A percentile compares a stretch with the other conserved stretches of the same genome.
Evolutionary conservation across 257 asterid species (phyloP).

Genomic region (Schizonepeta tenuifolia): DNA sequence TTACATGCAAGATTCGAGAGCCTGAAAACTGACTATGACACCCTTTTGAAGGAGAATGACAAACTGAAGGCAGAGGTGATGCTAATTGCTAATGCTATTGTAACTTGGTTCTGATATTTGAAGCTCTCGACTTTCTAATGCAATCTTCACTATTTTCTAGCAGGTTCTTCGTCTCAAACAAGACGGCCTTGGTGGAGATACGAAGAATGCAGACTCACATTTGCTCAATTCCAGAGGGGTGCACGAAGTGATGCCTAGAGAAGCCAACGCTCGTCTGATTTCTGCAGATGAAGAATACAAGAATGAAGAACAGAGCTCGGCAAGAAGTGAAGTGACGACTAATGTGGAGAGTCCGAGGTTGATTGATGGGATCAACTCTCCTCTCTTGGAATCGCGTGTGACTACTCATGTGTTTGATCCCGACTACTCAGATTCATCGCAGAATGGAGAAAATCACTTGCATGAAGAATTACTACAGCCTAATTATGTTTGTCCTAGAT

Average conservation of each 20-base stretch:
- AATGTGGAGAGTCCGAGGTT: conserved; percentile 54
- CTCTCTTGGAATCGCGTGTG: conserved; percentile 46
- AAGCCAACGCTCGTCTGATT: conserved; percentile 37
- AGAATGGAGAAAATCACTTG: conserved; percentile 49
- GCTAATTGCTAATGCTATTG: conserved; percentile 18
- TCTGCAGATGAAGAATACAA: conserved; percentile 42
- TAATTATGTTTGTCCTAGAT: conserved; percentile 30
- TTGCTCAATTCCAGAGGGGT: conserved; percentile 22
- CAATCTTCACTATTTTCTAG: conserved; percentile 13
- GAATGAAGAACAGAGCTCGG: conserved; percentile 53
- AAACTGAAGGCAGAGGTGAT: conserved; percentile 65
- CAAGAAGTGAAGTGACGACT: conserved; percentile 46
- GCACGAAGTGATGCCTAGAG: conserved; percentile 33
- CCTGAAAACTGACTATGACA: conserved; percentile 59
- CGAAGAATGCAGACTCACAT: conserved; percentile 28
- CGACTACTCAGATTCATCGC: conserved; percentile 56
- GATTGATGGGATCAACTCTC: conserved; percentile 45
- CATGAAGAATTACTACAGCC: conserved; percentile 39
- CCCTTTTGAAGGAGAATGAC: conserved; percentile 68
- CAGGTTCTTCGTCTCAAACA: conserved; percentile 62
- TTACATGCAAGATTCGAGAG: conserved; percentile 50
- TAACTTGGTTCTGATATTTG: neutral
- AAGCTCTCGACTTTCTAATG: conserved; percentile 18
- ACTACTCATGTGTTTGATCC: conserved; percentile 46
- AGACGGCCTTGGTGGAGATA: conserved; percentile 41